Conservation (phyloP, 2,329 filamentous ascomycete species). For the Fusarium sp. region DNA sequence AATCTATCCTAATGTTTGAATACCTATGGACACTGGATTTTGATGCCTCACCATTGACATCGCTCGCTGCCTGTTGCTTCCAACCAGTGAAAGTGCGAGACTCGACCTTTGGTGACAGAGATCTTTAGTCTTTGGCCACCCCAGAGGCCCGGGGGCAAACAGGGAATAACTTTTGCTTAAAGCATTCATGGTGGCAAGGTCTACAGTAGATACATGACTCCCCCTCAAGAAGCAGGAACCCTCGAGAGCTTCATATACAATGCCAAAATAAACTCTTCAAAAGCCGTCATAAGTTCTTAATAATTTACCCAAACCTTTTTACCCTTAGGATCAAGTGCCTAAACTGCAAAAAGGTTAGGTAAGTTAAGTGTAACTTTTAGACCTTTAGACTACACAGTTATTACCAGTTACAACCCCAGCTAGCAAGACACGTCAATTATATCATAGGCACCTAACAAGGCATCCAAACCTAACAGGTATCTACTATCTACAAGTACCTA, state of each 20-base stretch:
- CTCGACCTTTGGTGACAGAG: background rate
- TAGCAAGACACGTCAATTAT: too few species aligned
- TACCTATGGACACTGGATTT: background rate
- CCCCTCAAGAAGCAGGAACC: too few species aligned
- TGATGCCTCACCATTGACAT: background rate
- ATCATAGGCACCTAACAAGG: too few species aligned
- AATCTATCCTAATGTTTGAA: background rate
- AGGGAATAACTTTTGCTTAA: background rate
- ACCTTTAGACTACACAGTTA: background rate
- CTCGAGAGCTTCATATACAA: too few species aligned
- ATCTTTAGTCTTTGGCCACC: background rate
- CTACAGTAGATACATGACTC: too few species aligned
- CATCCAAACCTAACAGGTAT: background rate
- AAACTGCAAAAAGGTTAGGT: too few species aligned
- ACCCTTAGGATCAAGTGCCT: background rate
- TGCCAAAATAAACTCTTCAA: background rate
- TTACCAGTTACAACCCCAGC: too few species aligned
- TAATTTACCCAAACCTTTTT: background rate
- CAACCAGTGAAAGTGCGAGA: background rate
- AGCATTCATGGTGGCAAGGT: background rate
- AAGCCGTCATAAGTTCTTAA: background rate
- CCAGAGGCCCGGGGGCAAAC: background rate
- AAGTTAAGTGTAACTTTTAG: background rate
- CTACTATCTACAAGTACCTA: background rate
- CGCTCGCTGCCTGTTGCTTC: background rate